Evolutionary conservation across 1,284 basidiomycete species (phyloP), one percentile per base, ranked within the genome.

Genomic region (Tausonia pullulans): DNA sequence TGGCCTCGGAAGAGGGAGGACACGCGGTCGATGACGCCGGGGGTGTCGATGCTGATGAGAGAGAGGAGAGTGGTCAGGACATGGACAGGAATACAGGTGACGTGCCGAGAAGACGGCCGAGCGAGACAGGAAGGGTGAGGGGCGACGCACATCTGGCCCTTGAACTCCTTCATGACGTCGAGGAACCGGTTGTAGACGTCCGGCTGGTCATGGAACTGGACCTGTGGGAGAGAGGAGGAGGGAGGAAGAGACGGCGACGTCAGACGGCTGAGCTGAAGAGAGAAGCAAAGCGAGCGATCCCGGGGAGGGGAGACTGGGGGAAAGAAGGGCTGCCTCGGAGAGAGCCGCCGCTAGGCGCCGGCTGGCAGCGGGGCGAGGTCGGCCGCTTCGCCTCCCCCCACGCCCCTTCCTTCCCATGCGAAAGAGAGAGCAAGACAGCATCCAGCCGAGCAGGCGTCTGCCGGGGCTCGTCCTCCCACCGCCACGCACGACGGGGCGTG

Each of bases 91-190:
- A 40, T 9, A 14, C 40, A 10, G n/a, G 4, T 27, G 48, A n/a
- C 9, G 43, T 10, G 7, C 11, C 40, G 44, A 13, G 49, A 43
- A 40, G 39, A 54, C 8, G 41, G 51, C 48, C 16, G 27, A 4
- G 41, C 40, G 9, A 39, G 55, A 52, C 10, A 60, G 11, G 11
- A 57, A 27, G 65, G 48, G 16, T 39, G 61, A 63, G 61, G 62
- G 63, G 48, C 44, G n/a, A 82, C 89, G 79, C 76, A 96, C 92
- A 83, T 82, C 77, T 94, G 88, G 70, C 88, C 88, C 79, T 97
- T 96, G 77, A 96, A 96, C 75, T 98, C 95, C 79, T 98, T 98
- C 95, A 98, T 98, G 73, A 98, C 96, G 76, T 98, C 95, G 75
- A 98, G 79, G 75, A 98, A 98, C 70, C 88, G 86, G 76, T 98